Evolutionary conservation across 164 flowering plant genomes (phyloP).

Genomic region (Cinnamomum micranthum): DNA sequence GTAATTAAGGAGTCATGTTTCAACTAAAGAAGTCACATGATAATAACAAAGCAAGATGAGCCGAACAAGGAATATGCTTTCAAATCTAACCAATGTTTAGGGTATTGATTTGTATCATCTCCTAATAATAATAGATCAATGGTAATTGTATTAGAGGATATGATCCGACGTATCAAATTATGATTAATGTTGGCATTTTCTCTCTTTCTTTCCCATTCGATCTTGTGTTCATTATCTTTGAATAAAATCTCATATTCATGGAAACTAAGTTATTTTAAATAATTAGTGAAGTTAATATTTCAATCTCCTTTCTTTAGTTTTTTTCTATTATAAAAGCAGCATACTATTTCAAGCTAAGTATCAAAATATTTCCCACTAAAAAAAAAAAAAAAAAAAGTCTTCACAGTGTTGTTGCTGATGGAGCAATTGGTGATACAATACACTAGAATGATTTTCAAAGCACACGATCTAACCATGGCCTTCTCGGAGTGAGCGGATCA

Average conservation of each 20-base stretch:
- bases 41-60: neutral
- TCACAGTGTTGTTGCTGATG: neutral
- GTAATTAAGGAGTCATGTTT: neutral
- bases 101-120: neutral
- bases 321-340: too few relatives aligned
- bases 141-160: neutral
- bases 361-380: too few relatives aligned
- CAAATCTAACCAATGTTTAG: neutral
- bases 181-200: neutral
- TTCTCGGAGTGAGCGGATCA: too few relatives aligned
- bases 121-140: neutral
- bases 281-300: neutral
- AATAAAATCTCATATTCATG: neutral
- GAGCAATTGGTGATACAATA: neutral
- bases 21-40: neutral
- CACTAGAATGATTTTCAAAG: neutral
- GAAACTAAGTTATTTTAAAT: neutral
- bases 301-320: neutral
- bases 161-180: neutral
- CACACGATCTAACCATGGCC: too few relatives aligned
- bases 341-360: too few relatives aligned
- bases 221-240: neutral
- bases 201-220: too few relatives aligned
- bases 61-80: neutral
- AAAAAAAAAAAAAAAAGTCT: too few relatives aligned